These are phyloP conservation scores for Micractinium sp. DNA, from an alignment of 139 green algal species.

Conservation along the genomic window DNA sequence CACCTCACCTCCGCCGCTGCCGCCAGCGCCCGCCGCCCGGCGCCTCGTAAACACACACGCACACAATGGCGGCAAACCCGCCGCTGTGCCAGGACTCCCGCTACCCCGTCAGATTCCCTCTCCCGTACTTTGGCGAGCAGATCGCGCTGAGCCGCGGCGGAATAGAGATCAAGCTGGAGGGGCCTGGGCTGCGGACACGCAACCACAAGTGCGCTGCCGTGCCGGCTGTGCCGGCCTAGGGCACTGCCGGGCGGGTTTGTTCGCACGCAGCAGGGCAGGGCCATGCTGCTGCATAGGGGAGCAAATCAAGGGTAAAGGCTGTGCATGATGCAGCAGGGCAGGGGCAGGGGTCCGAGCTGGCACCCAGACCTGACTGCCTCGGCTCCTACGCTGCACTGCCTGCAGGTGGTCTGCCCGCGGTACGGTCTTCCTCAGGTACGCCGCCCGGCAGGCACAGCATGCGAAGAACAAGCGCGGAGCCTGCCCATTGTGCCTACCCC, in stretches of 20 bases:
- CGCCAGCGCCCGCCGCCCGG: too few species aligned
- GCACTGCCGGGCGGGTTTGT: too few species aligned
- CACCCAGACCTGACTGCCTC: too few species aligned
- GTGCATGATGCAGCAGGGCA: neutral
- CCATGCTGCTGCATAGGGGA: neutral
- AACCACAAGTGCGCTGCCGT: constrained; percentile 64
- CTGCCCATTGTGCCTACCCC: too few species aligned
- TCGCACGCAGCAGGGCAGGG: too few species aligned
- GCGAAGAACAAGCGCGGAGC: too few species aligned
- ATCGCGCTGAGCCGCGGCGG: constrained; percentile 65
- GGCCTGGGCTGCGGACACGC: constrained; percentile 52
- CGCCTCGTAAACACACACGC: neutral
- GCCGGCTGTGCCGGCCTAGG: too few species aligned
- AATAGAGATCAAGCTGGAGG: constrained; percentile 67
- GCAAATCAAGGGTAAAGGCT: neutral
- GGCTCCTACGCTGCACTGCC: too few species aligned
- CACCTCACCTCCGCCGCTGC: neutral
- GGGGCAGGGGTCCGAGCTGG: too few species aligned
- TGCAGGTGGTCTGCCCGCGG: constrained; percentile 44
- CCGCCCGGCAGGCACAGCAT: neutral
- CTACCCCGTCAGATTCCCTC: constrained; percentile 21
- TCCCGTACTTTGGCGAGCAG: constrained; percentile 61
- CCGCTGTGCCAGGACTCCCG: constrained; percentile 51
- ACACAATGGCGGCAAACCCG: constrained; percentile 80
- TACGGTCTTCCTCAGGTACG: constrained; percentile 37